phyloP scores from a whole-genome alignment of 164 flowering plant species.

The Aristolochia californica region DNA sequence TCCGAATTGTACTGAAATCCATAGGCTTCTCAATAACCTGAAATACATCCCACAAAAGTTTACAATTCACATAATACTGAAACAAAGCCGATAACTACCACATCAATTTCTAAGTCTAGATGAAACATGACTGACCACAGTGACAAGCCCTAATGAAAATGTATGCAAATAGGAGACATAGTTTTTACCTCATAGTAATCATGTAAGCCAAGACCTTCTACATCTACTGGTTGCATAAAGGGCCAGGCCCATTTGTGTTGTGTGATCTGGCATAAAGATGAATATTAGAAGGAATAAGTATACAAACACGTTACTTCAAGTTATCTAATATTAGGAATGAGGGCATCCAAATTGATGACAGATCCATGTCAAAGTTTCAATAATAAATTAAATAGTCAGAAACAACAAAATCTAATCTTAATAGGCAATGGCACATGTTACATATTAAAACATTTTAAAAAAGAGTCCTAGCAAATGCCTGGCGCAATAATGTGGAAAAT shows the following conservation, averaged over 20 bases:
- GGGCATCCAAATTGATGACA: background rate
- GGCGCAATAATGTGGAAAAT: constrained; percentile 54
- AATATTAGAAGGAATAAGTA: background rate
- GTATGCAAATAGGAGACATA: no score
- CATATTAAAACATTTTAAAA: background rate
- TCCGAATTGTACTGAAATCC: constrained; percentile 82
- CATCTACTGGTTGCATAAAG: constrained; percentile 86
- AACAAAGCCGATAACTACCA: background rate
- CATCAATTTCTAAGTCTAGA: background rate
- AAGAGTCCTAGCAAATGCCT: constrained; percentile 39
- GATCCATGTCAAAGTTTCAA: background rate
- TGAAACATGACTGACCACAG: no score
- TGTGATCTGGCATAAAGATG: constrained; percentile 40
- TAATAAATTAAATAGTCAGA: background rate
- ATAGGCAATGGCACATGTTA: no score
- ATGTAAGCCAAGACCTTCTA: constrained; percentile 59
- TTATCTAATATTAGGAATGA: background rate
- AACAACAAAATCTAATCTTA: background rate
- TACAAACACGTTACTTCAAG: background rate
- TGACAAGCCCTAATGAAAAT: no score
- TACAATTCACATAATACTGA: background rate
- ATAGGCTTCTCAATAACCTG: constrained; percentile 90
- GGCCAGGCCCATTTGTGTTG: constrained; percentile 92
- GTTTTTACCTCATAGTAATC: constrained; percentile 70
- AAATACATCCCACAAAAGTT: constrained; percentile 2